Conservation (phyloP, 306 rosid genomes). For the Amphicarpaea edgeworthii region DNA sequence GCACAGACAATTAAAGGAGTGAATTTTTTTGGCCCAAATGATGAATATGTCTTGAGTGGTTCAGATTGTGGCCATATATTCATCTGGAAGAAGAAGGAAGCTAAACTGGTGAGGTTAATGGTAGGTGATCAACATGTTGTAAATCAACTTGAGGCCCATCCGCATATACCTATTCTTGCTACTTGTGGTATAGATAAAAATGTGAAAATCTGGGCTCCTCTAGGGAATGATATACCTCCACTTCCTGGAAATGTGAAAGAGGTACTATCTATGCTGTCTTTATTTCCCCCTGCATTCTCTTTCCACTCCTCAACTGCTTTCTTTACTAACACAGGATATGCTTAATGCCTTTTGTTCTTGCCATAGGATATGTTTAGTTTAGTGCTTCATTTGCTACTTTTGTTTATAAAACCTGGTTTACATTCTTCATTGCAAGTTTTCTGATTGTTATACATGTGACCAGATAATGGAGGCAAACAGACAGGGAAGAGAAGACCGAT, state of each 20-base stretch:
- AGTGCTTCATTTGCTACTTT: constrained; percentile 15
- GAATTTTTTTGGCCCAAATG: constrained; percentile 64
- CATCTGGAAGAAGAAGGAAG: constrained; percentile 67
- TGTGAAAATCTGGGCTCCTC: constrained; percentile 67
- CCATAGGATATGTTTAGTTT: constrained; percentile 12
- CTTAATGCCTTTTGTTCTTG: constrained; percentile 22
- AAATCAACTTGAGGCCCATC: constrained; percentile 66
- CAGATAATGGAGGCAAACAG: constrained; percentile 63
- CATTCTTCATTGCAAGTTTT: constrained; percentile 19
- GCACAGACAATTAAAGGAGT: constrained; percentile 66
- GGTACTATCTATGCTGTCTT: constrained; percentile 45
- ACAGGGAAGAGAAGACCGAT: constrained; percentile 58
- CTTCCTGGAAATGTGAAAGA: constrained; percentile 54
- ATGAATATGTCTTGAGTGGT: constrained; percentile 68
- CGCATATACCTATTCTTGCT: constrained; percentile 59
- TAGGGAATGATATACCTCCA: constrained; percentile 50
- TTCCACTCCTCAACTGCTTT: neutral
- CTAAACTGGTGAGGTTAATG: constrained; percentile 59
- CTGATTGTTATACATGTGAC: constrained; percentile 28
- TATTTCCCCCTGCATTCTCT: neutral
- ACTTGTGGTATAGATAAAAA: constrained; percentile 61
- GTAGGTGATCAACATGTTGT: constrained; percentile 56
- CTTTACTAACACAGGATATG: neutral
- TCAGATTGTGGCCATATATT: constrained; percentile 72
- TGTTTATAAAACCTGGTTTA: neutral